phyloP scores from a whole-genome alignment of 2,329 filamentous ascomycete species.

The Aspergillus caelatus region DNA sequence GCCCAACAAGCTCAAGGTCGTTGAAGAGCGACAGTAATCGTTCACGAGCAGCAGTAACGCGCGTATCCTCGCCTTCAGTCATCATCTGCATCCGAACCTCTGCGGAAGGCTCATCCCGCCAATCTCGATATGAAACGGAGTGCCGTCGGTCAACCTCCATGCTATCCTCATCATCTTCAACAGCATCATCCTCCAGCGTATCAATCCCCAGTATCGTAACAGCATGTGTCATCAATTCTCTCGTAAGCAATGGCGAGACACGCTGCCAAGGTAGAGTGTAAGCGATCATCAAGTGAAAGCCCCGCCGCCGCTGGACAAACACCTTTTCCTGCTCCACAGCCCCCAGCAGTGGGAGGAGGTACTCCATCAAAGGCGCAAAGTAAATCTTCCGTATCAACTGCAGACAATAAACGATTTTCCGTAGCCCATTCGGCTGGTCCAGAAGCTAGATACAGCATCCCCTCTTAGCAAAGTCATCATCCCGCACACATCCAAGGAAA shows the following conservation, averaged over 20 bases:
- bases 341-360: constrained; percentile 34
- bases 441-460: constrained; percentile 26
- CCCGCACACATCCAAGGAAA: too few relatives aligned
- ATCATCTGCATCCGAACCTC: constrained; percentile 36
- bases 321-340: constrained; percentile 30
- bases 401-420: constrained; percentile 38
- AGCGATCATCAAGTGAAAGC: constrained; percentile 51
- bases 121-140: constrained; percentile 42
- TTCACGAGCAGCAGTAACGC: constrained; percentile 35
- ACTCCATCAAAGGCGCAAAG: constrained; percentile 38
- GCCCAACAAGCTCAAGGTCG: constrained; percentile 54
- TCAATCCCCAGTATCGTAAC: constrained; percentile 47
- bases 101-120: constrained; percentile 36
- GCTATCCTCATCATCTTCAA: constrained; percentile 28
- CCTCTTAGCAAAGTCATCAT: background rate
- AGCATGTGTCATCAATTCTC: constrained; percentile 48
- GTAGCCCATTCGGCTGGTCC: constrained; percentile 26
- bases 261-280: constrained; percentile 48
- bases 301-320: constrained; percentile 42
- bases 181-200: constrained; percentile 28
- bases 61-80: constrained; percentile 32
- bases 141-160: constrained; percentile 43
- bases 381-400: constrained; percentile 42
- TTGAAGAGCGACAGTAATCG: constrained; percentile 45
- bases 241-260: constrained; percentile 48